Evolutionary conservation across 2,329 filamentous ascomycete genomes (phyloP).

Genomic region (Aureobasidium sp.): DNA sequence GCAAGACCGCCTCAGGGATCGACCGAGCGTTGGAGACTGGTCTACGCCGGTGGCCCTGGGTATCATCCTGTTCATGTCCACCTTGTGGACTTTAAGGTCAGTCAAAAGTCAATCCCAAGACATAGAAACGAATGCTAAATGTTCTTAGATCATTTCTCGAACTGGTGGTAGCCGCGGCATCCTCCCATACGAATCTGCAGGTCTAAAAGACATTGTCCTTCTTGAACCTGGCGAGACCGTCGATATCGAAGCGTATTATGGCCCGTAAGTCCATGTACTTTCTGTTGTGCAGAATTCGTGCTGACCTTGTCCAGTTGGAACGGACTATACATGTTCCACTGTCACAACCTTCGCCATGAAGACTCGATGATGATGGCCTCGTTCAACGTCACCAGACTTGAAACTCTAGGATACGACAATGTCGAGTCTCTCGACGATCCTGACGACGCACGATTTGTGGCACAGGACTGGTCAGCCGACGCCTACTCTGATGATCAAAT

Average conservation of each 20-base stretch:
- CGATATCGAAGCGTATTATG: constrained; percentile 45
- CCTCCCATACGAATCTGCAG: constrained; percentile 47
- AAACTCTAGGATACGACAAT: constrained; percentile 28
- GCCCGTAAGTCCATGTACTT: constrained; percentile 27
- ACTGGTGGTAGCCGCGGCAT: constrained; percentile 40
- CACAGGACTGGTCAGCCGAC: constrained; percentile 19
- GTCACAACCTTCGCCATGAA: constrained; percentile 18
- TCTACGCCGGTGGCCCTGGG: constrained; percentile 46
- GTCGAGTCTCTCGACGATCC: constrained; percentile 23
- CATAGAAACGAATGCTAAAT: background rate
- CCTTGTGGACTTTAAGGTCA: constrained; percentile 40
- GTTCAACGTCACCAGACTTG: constrained; percentile 37
- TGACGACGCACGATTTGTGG: constrained; percentile 19
- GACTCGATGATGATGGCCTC: constrained; percentile 39
- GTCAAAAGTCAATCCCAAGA: background rate
- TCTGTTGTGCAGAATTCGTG: background rate
- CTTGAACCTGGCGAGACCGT: constrained; percentile 48
- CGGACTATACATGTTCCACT: constrained; percentile 40
- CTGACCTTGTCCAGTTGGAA: constrained; percentile 34
- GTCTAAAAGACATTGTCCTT: constrained; percentile 54
- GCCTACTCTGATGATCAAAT: background rate
- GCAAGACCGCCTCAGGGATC: constrained; percentile 28
- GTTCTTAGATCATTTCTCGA: constrained; percentile 44
- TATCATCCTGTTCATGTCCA: constrained; percentile 53
- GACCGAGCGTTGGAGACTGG: constrained; percentile 33